Evolutionary conservation across 2,329 filamentous ascomycete genomes (phyloP).

Genomic region (Colletotrichum sp.): DNA sequence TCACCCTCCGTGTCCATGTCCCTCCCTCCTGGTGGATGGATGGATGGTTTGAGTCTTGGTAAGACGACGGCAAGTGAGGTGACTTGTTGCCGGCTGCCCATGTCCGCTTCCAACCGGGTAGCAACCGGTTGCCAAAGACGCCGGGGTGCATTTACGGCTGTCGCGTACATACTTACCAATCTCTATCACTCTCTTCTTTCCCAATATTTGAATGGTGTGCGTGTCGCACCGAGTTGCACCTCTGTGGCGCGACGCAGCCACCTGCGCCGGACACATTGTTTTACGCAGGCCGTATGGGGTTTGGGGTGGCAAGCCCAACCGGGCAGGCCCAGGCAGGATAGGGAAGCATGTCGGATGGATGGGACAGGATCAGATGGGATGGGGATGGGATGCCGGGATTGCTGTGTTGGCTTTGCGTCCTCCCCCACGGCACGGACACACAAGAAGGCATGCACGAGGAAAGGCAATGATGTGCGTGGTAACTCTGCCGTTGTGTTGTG

Average conservation of each 20-base stretch:
- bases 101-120: not conserved
- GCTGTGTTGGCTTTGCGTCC: not conserved
- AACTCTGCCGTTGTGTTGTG: not conserved
- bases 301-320: not conserved
- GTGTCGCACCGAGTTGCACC: conserved; percentile 1
- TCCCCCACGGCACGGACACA: not conserved
- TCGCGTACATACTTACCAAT: not conserved
- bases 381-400: not conserved
- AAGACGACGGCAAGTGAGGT: not conserved
- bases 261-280: not conserved
- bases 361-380: not conserved
- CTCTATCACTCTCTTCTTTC: not conserved
- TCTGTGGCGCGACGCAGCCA: not conserved
- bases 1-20: not conserved
- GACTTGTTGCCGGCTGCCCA: not conserved
- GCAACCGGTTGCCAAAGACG: not conserved
- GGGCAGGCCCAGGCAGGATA: not conserved
- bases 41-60: not conserved
- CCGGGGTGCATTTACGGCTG: not conserved
- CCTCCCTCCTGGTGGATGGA: not conserved
- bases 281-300: not conserved
- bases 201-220: not conserved
- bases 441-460: not conserved
- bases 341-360: not conserved
- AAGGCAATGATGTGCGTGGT: conserved; percentile 3